Conservation (phyloP, 768 basidiomycete genomes). For the Strobilomyces echinocephalus region DNA sequence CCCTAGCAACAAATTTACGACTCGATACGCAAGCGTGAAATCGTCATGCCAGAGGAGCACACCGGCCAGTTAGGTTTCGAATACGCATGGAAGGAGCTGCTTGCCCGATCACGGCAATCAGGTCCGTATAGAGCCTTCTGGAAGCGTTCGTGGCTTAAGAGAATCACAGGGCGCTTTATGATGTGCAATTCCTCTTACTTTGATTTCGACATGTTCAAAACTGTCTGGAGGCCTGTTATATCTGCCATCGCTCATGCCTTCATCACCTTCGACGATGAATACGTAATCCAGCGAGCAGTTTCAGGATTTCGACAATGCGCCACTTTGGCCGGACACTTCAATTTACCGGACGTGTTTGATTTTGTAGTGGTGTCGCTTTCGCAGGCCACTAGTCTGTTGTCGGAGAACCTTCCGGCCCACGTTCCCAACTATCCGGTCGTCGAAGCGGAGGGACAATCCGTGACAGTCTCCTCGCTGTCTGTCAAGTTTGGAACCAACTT, state of each 20-base stretch:
- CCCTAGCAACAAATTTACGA: constrained; percentile 84
- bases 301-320: constrained; percentile 97
- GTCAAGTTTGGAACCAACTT: constrained; percentile 94
- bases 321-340: constrained; percentile 83
- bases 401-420: constrained; percentile 62
- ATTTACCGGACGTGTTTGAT: constrained; percentile 93
- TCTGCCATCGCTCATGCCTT: constrained; percentile 96
- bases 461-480: constrained; percentile 89
- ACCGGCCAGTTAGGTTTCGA: constrained; percentile 95
- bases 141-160: constrained; percentile 22
- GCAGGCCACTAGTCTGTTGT: constrained; percentile 82
- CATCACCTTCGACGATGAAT: constrained; percentile 94
- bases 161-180: constrained; percentile 49
- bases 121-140: constrained; percentile 42
- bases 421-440: constrained; percentile 85
- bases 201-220: constrained; percentile 90
- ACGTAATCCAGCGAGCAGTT: constrained; percentile 91
- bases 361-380: constrained; percentile 91
- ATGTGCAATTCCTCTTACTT: constrained; percentile 76
- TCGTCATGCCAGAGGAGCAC: constrained; percentile 97
- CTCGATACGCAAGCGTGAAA: constrained; percentile 89
- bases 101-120: constrained; percentile 73
- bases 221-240: constrained; percentile 89
- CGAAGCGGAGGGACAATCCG: constrained; percentile 81
- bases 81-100: constrained; percentile 96